Evolutionary conservation across 1,139 yeast genomes (phyloP), one percentile per base, ranked within the genome.

Genomic region (Casaregolazyma suthepensis): DNA sequence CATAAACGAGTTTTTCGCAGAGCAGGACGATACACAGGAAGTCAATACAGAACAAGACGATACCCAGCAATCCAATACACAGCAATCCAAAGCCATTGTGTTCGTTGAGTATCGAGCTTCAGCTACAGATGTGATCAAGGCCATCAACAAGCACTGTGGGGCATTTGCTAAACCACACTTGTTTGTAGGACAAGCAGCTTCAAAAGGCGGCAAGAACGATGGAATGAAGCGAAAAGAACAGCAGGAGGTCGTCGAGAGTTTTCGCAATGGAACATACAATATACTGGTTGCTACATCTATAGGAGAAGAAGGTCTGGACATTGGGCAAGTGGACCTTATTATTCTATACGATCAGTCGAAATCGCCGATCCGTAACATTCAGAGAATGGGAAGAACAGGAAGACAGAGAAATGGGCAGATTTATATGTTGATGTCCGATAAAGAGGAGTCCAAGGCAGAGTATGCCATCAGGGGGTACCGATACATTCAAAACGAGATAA

Each of bases 301-400:
- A 66, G 99, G 98, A 46, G 99, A 94, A 68, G 99, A 94, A 75
- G 99, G 99, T 51, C 76, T 94, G 57, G 99, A 94, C 74, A 94
- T 94, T 60, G 98, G 99, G 35, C 98, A 94, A 65, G 99, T 94
- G 51, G 99, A 94, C 67, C 68, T 93, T 62, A 93, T 94, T 61
- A 78, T 93, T 5, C 90, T 97, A 64, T 93, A 84, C 68, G 99
- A 94, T 63, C 88, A 96, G 0, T 90, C 97, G 0, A 78, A 90
- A 37, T 88, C 96, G 48, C 98, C 99, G 0, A 93, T 94, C 55
- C 88, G 95, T 56, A 90, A 87, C 62, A 79, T 94, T 47, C 99
- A 94, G 67, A 75, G 99, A 61, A 88, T 94, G 94, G 99, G 99
- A 35, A 82, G 99, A 72, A 94, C 99, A 0, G 99, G 99, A 15